Base-by-base conservation (phyloP, 192 early-diverging fungal genomes). In the Nowakowskiella sp. region DNA sequence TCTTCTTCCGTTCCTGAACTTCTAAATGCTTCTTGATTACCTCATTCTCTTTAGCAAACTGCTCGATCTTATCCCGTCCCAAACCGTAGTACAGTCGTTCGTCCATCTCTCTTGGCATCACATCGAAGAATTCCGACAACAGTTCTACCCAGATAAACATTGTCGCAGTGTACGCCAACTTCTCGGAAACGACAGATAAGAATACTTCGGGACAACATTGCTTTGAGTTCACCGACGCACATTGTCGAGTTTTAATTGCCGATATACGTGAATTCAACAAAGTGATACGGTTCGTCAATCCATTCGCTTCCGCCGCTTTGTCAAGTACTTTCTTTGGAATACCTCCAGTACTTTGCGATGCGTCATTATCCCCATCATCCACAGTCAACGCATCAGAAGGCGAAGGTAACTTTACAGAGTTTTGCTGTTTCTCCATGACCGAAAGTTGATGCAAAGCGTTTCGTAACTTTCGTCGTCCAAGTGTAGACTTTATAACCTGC, bases 141-240 rank as follows among this genome's bases (percentile, higher is more conserved):
- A 98, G 76, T 68, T 98, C 94, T 16, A 94, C 88, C 63, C 91
- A 88, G 57, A 98, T 93, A 64, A 98, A 98, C 88, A 98, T 92
- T 31, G 92, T 92, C 31, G 92, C 69, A 70, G 85, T 91, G 64
- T 91, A 89, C 0, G 94, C 85, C 31, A 98, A 75, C 60, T 98
- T 98, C 49, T 96, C 91, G 1, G 94, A 83, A 23, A 98, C 82
- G 28, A 91, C 87, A 26, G 85, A 84, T 53, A 96, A 67, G 61
- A 93, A 94, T 1, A 87, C 84, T 70, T 98, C 94, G 6, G 94
- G 94, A 54, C 94, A 98, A 53, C 90, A 83, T n/a, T 79, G 70
- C 73, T 88, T 89, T 72, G 88, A 90, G 27, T 85, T 85, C 3
- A 79, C 61, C n/a, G 74, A 73, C 42, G 78, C 73, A 57, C 94